These are phyloP conservation scores for Rheum nobile DNA, from an alignment of 148 eudicot genomes.

Conservation along the genomic window DNA sequence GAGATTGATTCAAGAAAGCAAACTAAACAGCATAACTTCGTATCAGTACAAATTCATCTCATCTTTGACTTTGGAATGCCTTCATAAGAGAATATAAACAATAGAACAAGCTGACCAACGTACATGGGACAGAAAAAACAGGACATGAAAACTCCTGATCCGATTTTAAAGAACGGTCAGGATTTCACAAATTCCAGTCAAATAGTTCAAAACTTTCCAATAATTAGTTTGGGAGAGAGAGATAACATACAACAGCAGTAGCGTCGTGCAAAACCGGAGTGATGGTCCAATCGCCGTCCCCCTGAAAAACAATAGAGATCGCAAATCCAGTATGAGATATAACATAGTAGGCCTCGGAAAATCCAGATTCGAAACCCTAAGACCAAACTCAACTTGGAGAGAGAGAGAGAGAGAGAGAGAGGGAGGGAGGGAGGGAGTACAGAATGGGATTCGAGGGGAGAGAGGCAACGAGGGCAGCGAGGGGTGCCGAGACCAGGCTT, in stretches of 20 bases:
- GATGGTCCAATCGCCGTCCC: conserved; percentile 52
- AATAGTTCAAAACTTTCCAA: not conserved
- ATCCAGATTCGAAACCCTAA: not conserved
- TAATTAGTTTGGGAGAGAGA: too few relatives aligned
- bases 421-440: conserved; percentile 15
- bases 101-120: too few relatives aligned
- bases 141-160: too few relatives aligned
- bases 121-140: too few relatives aligned
- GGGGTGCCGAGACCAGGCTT: conserved; percentile 72
- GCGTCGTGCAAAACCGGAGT: conserved; percentile 59
- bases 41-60: too few relatives aligned
- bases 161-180: not conserved
- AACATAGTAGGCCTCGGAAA: not conserved
- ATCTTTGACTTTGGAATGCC: too few relatives aligned
- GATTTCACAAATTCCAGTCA: not conserved
- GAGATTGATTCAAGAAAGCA: too few relatives aligned
- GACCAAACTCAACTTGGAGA: not conserved
- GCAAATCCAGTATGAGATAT: conserved; percentile 4
- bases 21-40: too few relatives aligned
- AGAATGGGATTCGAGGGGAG: conserved; percentile 34
- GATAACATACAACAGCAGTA: conserved; percentile 45
- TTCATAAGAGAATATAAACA: too few relatives aligned
- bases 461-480: conserved; percentile 76
- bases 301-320: conserved; percentile 21
- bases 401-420: not conserved